Base-by-base conservation (phyloP, 257 asterid genomes). In the Fraxinus pennsylvanica region DNA sequence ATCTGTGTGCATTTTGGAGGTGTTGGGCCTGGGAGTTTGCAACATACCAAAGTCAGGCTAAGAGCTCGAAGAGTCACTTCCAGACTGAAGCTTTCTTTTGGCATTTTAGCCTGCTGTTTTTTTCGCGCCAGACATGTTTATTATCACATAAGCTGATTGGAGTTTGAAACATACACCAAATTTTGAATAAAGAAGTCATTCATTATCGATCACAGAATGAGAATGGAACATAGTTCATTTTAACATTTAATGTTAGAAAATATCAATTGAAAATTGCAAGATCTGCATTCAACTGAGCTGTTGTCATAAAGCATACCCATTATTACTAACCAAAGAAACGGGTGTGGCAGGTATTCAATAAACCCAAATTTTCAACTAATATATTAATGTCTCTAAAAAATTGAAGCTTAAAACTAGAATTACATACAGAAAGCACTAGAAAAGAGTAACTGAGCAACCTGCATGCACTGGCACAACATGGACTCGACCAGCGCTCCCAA, bases 401-500 rank as follows among this genome's bases (percentile, higher is more conserved):
- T 22, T 52, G 38, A 69, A 50, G 22, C 69, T 17, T 47, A 45
- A 32, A 39, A 33, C 68, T 36, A 68, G 47, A 43, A 12, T 43
- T 12, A 3, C 12, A 54, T 8, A 50, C 27, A 47, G n/a, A 38
- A 47, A 4, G 8, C 14, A 65, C 38, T n/a, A 27, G 30, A 36
- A 19, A 75, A 47, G 43, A 61, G 32, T 83, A 75, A 17, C 27
- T 6, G 70, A 70, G 73, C 65, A 61, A 94, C 99, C 99, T 90
- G 99, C 90, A 76, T 95, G 98, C 73, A 87, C 89, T 45, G 99
- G 98, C 72, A 95, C 84, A 68, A 90, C 90, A 87, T 88, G 99
- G 36, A 90, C 84, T 68, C 97, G 91, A 41, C 85, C 91, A 29
- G 97, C 95, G 81, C 89, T 90, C 35, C 98, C 97, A 71, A 92